Evolutionary conservation across 2,329 filamentous ascomycete genomes (phyloP).

Genomic region (Allantophomopsis lycopodina): DNA sequence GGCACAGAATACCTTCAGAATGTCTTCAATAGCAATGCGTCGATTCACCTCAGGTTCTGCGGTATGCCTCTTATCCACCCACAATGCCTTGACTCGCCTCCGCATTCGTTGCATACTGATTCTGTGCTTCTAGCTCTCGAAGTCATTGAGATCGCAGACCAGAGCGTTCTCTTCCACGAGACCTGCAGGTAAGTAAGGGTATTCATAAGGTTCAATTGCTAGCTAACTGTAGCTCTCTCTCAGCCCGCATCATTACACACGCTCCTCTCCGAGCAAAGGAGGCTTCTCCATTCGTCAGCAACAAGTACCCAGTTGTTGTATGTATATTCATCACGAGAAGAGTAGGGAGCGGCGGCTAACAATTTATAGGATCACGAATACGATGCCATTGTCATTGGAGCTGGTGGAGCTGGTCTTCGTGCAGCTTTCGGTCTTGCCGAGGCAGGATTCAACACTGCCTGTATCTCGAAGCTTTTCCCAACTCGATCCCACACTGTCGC

Average conservation of each 20-base stretch:
- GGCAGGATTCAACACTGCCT: constrained; percentile 81
- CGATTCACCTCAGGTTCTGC: constrained; percentile 40
- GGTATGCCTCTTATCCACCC: constrained; percentile 20
- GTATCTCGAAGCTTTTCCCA: constrained; percentile 76
- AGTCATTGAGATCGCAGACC: constrained; percentile 39
- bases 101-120: constrained; percentile 10
- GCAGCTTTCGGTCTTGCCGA: constrained; percentile 78
- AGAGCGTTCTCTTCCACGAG: constrained; percentile 81
- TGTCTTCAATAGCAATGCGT: constrained; percentile 52
- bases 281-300: constrained; percentile 72
- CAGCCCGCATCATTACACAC: constrained; percentile 77
- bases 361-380: constrained; percentile 77
- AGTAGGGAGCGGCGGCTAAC: constrained; percentile 6
- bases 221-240: constrained; percentile 1
- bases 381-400: constrained; percentile 88
- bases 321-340: constrained; percentile 12
- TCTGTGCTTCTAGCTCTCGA: constrained; percentile 15
- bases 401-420: constrained; percentile 68
- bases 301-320: constrained; percentile 88
- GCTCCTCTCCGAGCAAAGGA: constrained; percentile 84
- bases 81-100: neutral
- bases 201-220: constrained; percentile 1
- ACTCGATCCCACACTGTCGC: constrained; percentile 78
- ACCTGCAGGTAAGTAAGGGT: constrained; percentile 49
- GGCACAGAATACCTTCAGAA: constrained; percentile 24